phyloP scores from a whole-genome alignment of 805 yeast species.

The Saturnispora ahearnii region DNA sequence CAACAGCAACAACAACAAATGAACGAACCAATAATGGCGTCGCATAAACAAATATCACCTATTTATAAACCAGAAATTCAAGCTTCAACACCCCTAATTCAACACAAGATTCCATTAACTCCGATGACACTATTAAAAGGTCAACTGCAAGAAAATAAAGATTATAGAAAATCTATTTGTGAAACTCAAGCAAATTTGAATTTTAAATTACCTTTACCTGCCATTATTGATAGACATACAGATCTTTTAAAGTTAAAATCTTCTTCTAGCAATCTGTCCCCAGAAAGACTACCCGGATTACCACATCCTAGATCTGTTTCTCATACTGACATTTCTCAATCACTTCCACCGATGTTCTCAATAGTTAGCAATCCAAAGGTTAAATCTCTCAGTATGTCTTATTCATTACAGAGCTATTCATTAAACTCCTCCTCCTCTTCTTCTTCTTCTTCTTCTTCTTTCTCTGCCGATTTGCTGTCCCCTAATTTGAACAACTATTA shows the following conservation, averaged over 20 bases:
- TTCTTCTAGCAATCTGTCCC: not conserved
- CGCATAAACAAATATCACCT: too few species aligned
- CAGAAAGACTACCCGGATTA: not conserved
- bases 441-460: not conserved
- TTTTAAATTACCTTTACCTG: conserved; percentile 23
- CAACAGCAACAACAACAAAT: too few species aligned
- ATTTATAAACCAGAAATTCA: not conserved
- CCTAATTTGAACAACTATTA: not conserved
- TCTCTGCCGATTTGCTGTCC: not conserved
- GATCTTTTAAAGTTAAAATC: not conserved
- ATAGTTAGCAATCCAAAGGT: not conserved
- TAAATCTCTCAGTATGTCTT: not conserved
- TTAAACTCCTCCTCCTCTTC: not conserved
- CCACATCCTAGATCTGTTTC: not conserved
- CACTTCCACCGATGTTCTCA: not conserved
- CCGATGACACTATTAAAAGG: conserved; percentile 3
- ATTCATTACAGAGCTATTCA: not conserved
- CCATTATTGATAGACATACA: conserved; percentile 17
- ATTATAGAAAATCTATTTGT: conserved; percentile 4
- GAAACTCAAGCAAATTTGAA: conserved; percentile 7
- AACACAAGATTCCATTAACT: not conserved
- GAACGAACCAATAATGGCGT: too few species aligned
- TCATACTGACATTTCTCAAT: not conserved
- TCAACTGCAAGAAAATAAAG: conserved; percentile 5
- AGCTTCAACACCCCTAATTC: not conserved